Evolutionary conservation across 305 asterid species (phyloP), one percentile per base, ranked within the genome.

Genomic region (Coffea humblotiana): DNA sequence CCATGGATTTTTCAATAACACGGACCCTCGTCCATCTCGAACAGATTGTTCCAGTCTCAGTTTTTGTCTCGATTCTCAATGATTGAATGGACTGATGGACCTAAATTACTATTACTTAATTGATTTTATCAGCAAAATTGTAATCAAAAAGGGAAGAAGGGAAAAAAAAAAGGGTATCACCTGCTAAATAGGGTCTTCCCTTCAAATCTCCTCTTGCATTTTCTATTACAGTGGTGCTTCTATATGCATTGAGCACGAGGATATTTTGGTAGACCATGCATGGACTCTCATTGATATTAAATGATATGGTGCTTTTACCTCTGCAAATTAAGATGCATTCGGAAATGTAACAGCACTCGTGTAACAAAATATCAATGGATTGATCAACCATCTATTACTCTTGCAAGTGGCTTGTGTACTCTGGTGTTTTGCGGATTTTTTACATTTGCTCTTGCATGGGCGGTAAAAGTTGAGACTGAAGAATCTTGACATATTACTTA

Each of bases 1-100:
- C 85, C 77, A 16, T 65, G 80, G 77, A n/a, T 67, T 75, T 67
- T 75, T 79, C 63, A 79, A 19, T 45, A 78, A 14, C 25, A 19
- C 52, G 66, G 82, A 35, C 82, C 82, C 78, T 25, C 58, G 27
- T 12, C 37, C 27, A 8, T 77, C 64, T 12, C 60, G 21, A 73
- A 64, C 56, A n/a, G 51, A 43, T 73, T 49, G 56, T 18, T 70
- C 35, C 21, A 13, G 13, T 77, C 51, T 66, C 6, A 35, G 19
- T 23, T 67, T 77, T 71, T 7, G 68, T 18, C 49, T 51, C 75
- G 60, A 71, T 47, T 18, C 49, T 51, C 75, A 71, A 71, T 60
- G 72, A 79, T 71, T 60, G 82, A 71, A 9, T 18, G 49, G 72
- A 16, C 32, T 35, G 71, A 71, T 27, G 29, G 40, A 69, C 21